phyloP scores from a whole-genome alignment of 768 basidiomycete genomes.

The Tricholoma bakamatsutake region DNA sequence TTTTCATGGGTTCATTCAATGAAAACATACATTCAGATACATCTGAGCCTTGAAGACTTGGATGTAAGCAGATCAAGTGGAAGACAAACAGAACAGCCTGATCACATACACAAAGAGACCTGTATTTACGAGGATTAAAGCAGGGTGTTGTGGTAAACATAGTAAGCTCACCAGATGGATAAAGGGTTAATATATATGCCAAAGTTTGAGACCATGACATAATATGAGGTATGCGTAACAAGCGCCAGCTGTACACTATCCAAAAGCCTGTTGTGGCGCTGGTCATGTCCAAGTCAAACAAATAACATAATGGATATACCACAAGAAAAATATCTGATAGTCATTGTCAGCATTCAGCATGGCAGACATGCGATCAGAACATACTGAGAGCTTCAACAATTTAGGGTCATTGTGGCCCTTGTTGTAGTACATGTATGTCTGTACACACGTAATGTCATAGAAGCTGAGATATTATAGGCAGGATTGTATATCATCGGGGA shows the following conservation, averaged over 20 bases:
- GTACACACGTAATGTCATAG: slow-evolving; percentile 12
- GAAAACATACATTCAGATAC: slow-evolving; percentile 21
- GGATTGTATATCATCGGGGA: too few species aligned
- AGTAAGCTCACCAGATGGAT: neutral
- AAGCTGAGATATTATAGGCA: slow-evolving; percentile 19
- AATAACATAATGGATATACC: neutral
- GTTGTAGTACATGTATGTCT: slow-evolving; percentile 9
- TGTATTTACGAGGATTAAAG: neutral
- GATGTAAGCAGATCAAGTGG: neutral
- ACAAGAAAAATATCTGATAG: slow-evolving; percentile 9
- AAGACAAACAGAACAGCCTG: neutral
- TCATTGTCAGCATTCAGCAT: neutral
- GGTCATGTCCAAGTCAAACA: too few species aligned
- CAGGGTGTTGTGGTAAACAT: neutral
- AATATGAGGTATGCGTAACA: slow-evolving; percentile 8
- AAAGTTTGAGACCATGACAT: slow-evolving; percentile 9
- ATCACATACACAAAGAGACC: neutral
- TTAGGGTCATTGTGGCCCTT: neutral
- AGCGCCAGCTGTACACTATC: slow-evolving; percentile 10
- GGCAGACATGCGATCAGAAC: neutral
- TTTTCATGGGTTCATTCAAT: neutral
- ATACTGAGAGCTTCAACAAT: slow-evolving; percentile 5
- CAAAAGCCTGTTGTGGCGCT: slow-evolving; percentile 8
- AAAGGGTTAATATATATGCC: slow-evolving; percentile 1
- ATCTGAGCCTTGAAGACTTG: slow-evolving; percentile 17